Evolutionary conservation across 1,139 yeast genomes (phyloP).

Genomic region (Magnusiomyces ingens): DNA sequence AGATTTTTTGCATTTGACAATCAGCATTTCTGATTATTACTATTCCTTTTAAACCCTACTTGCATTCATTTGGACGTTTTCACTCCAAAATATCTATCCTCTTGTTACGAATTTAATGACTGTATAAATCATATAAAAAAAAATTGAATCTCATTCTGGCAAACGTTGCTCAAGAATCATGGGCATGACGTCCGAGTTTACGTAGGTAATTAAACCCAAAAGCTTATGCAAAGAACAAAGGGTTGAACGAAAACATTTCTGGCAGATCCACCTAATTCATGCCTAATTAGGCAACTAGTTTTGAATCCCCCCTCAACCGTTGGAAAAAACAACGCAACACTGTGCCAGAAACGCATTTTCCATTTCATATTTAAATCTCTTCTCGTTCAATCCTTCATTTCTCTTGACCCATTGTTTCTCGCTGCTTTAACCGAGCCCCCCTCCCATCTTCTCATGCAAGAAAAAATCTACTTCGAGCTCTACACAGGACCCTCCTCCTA

Average conservation of each 20-base stretch:
- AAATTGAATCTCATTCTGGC: neutral
- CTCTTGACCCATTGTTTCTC: no score
- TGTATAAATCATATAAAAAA: neutral
- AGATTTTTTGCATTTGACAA: neutral
- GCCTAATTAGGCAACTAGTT: no score
- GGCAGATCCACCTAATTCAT: no score
- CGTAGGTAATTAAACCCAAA: no score
- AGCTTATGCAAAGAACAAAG: no score
- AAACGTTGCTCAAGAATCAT: no score
- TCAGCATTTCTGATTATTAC: no score
- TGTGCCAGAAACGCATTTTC: slow-evolving; percentile 4
- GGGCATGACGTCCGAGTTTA: no score
- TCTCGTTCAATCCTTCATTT: neutral
- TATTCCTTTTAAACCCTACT: neutral
- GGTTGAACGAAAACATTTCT: neutral
- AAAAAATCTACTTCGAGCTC: no score
- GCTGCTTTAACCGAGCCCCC: neutral
- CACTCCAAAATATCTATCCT: no score
- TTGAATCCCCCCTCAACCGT: neutral
- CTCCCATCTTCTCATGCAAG: no score
- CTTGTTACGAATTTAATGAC: neutral
- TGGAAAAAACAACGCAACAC: neutral
- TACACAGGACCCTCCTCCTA: no score
- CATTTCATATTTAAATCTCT: slow-evolving; percentile 2
- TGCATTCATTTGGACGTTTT: neutral